Percentiles rank a stretch among this genome's conserved stretches.
Evolutionary conservation across 495 filamentous ascomycete genomes (phyloP).

Genomic region (Cryomyces antarcticus): DNA sequence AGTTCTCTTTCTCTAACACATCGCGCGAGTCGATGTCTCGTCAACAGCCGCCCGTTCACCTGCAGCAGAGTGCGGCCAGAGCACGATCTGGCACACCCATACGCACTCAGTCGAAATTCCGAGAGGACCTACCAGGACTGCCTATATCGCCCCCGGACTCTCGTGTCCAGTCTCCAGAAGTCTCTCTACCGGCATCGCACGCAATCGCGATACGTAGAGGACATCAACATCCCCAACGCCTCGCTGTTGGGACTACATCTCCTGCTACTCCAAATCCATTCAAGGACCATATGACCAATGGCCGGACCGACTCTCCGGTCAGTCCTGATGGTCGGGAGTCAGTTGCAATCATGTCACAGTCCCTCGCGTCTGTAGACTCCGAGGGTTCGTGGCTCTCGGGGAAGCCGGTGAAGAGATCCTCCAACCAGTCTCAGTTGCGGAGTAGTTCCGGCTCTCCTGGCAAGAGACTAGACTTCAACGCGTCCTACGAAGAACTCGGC

Average conservation of each 20-base stretch:
- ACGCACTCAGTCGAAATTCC: slow-evolving; percentile 74
- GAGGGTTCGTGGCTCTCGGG: slow-evolving; percentile 89
- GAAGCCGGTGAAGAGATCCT: slow-evolving; percentile 31
- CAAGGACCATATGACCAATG: not conserved
- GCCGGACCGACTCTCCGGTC: slow-evolving; percentile 17
- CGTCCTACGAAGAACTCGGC: slow-evolving; percentile 38
- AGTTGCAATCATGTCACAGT: slow-evolving; percentile 37
- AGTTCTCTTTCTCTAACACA: slow-evolving; percentile 50
- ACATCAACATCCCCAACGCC: slow-evolving; percentile 2
- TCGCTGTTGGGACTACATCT: slow-evolving; percentile 2
- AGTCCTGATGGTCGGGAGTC: slow-evolving; percentile 9
- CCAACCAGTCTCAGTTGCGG: slow-evolving; percentile 25
- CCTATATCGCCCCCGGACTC: slow-evolving; percentile 68
- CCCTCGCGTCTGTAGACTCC: slow-evolving; percentile 70
- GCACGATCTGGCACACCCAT: slow-evolving; percentile 33
- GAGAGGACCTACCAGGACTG: slow-evolving; percentile 77
- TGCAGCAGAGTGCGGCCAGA: slow-evolving; percentile 10
- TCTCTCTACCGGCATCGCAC: slow-evolving; percentile 2
- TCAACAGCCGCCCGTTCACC: slow-evolving; percentile 24
- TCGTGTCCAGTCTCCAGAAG: slow-evolving; percentile 51
- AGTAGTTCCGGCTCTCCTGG: slow-evolving; percentile 27
- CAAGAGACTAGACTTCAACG: slow-evolving; percentile 23
- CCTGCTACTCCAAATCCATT: not conserved
- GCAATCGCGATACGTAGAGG: slow-evolving; percentile 5
- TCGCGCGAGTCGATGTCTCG: slow-evolving; percentile 62